phyloP scores from a whole-genome alignment of 331 rosid species.

The Saraca asoca region DNA sequence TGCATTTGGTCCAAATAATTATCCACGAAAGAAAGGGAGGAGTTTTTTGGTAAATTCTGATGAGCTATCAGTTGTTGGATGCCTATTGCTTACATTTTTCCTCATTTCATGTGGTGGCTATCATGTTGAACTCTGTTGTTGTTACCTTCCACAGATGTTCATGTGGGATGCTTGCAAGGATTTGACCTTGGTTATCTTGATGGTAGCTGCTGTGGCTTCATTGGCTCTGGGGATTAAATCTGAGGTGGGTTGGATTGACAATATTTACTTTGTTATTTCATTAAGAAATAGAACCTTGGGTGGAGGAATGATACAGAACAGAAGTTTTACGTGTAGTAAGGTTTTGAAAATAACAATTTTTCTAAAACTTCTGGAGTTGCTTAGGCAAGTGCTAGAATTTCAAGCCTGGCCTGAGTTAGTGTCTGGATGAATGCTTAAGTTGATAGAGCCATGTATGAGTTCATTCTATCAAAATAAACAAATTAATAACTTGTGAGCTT shows the following conservation, averaged over 20 bases:
- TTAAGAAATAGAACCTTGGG: not conserved
- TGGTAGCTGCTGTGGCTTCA: conserved; percentile 94
- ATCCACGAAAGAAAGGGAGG: conserved; percentile 87
- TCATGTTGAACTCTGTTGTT: conserved; percentile 22
- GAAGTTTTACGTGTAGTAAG: no score
- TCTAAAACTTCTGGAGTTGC: no score
- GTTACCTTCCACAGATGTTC: conserved; percentile 63
- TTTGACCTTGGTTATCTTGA: conserved; percentile 88
- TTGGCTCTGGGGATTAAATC: conserved; percentile 91
- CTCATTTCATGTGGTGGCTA: not conserved
- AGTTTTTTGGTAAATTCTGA: conserved; percentile 62
- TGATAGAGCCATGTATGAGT: no score
- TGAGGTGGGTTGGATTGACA: conserved; percentile 63
- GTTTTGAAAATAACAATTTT: no score
- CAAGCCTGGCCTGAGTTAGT: no score
- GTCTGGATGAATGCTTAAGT: no score
- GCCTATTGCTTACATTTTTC: not conserved
- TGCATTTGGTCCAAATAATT: conserved; percentile 80
- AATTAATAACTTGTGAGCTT: no score
- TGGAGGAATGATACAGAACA: no score
- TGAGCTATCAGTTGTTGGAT: conserved; percentile 10
- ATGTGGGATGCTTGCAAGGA: conserved; percentile 99
- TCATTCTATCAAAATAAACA: no score
- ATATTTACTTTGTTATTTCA: conserved; percentile 4
- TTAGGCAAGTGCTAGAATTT: no score